Evolutionary conservation across 352 stramenopile species (phyloP).

Genomic region (Phytophthora idaei): DNA sequence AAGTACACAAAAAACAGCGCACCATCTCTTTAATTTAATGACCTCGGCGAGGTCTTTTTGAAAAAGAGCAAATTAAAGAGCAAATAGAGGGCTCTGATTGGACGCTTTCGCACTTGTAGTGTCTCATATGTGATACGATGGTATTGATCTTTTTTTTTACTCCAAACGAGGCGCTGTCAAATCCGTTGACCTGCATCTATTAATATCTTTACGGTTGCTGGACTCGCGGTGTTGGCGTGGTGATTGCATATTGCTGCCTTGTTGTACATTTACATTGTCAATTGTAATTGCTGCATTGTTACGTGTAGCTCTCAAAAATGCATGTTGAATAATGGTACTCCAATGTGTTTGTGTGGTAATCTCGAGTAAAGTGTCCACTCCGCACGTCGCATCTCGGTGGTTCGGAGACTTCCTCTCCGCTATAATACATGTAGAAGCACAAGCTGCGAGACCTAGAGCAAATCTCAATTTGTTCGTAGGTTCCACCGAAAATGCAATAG

Average conservation of each 20-base stretch:
- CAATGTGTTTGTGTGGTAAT: not conserved
- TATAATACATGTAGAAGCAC: not conserved
- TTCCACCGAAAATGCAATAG: conserved; percentile 22
- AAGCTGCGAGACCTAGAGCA: not conserved
- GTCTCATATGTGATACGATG: no score
- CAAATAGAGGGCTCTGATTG: no score
- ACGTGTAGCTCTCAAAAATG: no score
- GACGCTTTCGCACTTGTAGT: no score
- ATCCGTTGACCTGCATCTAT: conserved; percentile 6
- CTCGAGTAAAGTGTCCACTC: not conserved
- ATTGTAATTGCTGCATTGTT: not conserved
- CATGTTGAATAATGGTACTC: no score
- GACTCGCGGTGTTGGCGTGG: no score
- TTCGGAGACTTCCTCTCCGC: not conserved
- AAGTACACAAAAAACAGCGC: no score
- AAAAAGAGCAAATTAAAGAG: no score
- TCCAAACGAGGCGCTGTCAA: not conserved
- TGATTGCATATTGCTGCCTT: conserved; percentile 11
- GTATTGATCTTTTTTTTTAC: no score
- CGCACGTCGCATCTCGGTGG: conserved; percentile 13
- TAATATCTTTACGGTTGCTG: not conserved
- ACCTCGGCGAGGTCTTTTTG: no score
- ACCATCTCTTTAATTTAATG: no score
- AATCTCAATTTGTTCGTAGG: conserved; percentile 11
- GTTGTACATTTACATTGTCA: not conserved